A percentile compares a stretch with the other conserved stretches of the same genome.
These are phyloP conservation scores for Sequoiadendron giganteum DNA, from an alignment of 75 land plant species.

Conservation along the genomic window DNA sequence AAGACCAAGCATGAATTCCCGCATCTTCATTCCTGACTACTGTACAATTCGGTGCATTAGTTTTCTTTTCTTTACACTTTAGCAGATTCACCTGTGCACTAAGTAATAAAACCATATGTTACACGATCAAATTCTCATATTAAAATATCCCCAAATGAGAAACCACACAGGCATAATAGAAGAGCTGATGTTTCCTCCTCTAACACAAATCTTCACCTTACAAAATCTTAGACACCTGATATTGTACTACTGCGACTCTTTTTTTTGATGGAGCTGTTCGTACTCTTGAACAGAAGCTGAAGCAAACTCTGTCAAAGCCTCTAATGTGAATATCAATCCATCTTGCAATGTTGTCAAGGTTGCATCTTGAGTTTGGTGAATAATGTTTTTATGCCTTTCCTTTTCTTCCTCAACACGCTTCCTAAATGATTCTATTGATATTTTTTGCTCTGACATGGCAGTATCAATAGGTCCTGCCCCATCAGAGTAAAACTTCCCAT, in stretches of 20 bases:
- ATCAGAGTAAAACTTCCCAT: not conserved
- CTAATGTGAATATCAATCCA: constrained; percentile 44
- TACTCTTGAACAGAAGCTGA: constrained; percentile 39
- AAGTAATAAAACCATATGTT: not conserved
- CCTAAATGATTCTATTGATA: constrained; percentile 44
- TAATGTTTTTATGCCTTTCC: constrained; percentile 28
- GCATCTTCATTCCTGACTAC: not conserved
- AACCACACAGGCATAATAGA: not conserved
- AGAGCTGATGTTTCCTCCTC: not conserved
- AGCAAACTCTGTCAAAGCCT: constrained; percentile 46
- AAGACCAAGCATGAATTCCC: not conserved
- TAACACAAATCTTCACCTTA: not conserved
- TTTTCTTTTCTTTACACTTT: not conserved
- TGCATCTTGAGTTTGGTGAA: constrained; percentile 9
- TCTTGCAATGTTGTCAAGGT: constrained; percentile 30
- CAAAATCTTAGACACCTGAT: not conserved
- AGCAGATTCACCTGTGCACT: not conserved
- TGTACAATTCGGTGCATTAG: not conserved
- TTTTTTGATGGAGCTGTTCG: constrained; percentile 16
- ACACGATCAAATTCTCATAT: constrained; percentile 3
- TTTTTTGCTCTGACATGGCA: constrained; percentile 36
- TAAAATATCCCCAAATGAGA: not conserved
- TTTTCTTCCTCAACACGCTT: constrained; percentile 25
- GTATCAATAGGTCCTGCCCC: not conserved
- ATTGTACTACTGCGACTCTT: not conserved